Conservation (phyloP, 768 basidiomycete genomes). For the Lactarius evosmus region DNA sequence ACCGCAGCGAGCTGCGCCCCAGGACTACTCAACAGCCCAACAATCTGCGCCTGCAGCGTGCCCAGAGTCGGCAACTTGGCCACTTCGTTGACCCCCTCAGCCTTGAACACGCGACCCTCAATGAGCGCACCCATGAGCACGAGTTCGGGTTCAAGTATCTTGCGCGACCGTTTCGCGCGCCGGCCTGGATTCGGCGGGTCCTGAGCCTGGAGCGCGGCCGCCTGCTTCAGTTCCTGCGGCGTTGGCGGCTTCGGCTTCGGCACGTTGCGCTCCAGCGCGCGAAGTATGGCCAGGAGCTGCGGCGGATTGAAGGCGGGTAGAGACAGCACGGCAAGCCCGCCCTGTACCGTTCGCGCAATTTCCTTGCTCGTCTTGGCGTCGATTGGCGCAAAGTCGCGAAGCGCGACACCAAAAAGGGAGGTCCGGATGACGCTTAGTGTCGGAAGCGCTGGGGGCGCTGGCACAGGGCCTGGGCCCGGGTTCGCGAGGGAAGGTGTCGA, state of each 20-base stretch:
- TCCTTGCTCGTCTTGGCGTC: constrained; percentile 46
- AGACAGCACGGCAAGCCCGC: constrained; percentile 62
- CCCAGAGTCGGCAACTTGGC: constrained; percentile 76
- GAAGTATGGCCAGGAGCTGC: constrained; percentile 62
- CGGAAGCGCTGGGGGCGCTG: constrained; percentile 36
- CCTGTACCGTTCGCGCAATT: constrained; percentile 56
- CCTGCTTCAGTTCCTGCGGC: constrained; percentile 48
- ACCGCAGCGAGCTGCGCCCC: constrained; percentile 70
- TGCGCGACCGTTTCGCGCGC: constrained; percentile 57
- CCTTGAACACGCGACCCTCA: constrained; percentile 68
- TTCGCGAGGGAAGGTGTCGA: constrained; percentile 36
- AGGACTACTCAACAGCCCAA: constrained; percentile 77
- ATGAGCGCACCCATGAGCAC: constrained; percentile 75
- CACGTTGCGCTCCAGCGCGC: constrained; percentile 60
- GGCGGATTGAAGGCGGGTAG: constrained; percentile 70
- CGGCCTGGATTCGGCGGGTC: constrained; percentile 69
- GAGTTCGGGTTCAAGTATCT: constrained; percentile 59
- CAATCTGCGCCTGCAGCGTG: constrained; percentile 74
- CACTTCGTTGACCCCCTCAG: constrained; percentile 56
- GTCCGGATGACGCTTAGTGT: constrained; percentile 71
- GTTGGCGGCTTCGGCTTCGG: constrained; percentile 57
- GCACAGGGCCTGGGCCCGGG: constrained; percentile 32
- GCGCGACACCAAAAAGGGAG: constrained; percentile 73
- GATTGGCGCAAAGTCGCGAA: constrained; percentile 57
- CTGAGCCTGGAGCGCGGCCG: constrained; percentile 49